A percentile compares a stretch with the other conserved stretches of the same genome.
Evolutionary conservation across 495 filamentous ascomycete genomes (phyloP).

Genomic region (Sporormia fimetaria): DNA sequence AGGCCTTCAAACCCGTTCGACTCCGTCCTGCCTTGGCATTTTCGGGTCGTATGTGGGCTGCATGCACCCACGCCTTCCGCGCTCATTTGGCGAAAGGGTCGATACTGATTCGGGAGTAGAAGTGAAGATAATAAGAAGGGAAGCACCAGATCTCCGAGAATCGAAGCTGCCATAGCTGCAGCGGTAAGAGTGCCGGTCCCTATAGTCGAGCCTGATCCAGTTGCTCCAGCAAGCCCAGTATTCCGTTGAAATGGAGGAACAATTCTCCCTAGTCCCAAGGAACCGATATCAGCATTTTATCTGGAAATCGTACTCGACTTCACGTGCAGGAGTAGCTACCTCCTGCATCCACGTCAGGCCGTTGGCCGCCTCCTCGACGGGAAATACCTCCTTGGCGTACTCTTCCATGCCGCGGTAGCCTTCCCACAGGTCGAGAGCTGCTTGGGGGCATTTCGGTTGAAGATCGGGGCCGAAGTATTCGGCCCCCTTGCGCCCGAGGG

Average conservation of each 20-base stretch:
- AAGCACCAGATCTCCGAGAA: too few relatives aligned
- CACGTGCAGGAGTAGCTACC: slow-evolving; percentile 29
- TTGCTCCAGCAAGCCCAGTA: slow-evolving; percentile 4
- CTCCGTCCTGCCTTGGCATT: too few relatives aligned
- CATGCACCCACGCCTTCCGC: too few relatives aligned
- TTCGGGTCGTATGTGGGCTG: too few relatives aligned
- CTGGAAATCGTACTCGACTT: slow-evolving; percentile 22
- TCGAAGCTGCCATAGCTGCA: too few relatives aligned
- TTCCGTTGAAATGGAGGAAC: slow-evolving; percentile 13
- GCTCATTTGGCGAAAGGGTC: too few relatives aligned
- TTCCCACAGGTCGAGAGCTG: slow-evolving; percentile 75
- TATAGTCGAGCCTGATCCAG: slow-evolving; percentile 11
- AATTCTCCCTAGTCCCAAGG: slow-evolving; percentile 5
- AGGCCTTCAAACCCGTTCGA: too few relatives aligned
- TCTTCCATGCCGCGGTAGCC: slow-evolving; percentile 86
- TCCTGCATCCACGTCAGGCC: slow-evolving; percentile 82
- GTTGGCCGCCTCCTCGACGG: slow-evolving; percentile 85
- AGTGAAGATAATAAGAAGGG: too few relatives aligned
- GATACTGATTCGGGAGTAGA: too few relatives aligned
- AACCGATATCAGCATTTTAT: slow-evolving; percentile 19
- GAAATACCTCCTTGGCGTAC: slow-evolving; percentile 91
- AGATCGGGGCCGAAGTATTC: slow-evolving; percentile 60
- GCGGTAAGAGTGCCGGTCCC: too few relatives aligned
- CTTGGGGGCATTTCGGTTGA: slow-evolving; percentile 51
- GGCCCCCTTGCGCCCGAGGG: slow-evolving; percentile 51